Conservation (phyloP, 768 basidiomycete species). For the Fomitopsis pulvina region DNA sequence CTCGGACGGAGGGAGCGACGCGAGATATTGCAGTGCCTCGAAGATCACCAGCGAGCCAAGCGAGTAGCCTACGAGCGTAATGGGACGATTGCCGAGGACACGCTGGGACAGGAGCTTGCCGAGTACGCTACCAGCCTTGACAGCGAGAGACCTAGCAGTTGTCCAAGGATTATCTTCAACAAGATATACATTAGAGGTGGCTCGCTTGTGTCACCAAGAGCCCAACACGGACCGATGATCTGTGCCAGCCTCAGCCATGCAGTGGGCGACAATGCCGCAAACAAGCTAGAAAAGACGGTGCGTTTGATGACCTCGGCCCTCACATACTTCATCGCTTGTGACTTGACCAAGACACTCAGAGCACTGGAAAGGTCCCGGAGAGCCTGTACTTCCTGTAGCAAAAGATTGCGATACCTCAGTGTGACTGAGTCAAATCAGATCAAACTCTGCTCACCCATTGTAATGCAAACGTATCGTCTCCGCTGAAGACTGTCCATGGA, state of each 20-base stretch:
- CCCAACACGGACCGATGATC: conserved; percentile 42
- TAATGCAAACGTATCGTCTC: conserved; percentile 48
- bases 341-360: conserved; percentile 35
- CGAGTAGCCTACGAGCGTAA: conserved; percentile 51
- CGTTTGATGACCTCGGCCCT: conserved; percentile 41
- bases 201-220: not conserved
- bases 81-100: conserved; percentile 47
- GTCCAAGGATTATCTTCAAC: conserved; percentile 52
- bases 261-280: conserved; percentile 44
- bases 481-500: conserved; percentile 45
- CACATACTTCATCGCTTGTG: conserved; percentile 45
- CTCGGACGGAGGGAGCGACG: conserved; percentile 34
- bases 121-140: conserved; percentile 48
- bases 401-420: too few relatives aligned
- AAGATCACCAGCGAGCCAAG: conserved; percentile 51
- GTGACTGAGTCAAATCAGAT: too few relatives aligned
- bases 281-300: conserved; percentile 43
- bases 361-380: conserved; percentile 43
- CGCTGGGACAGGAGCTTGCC: conserved; percentile 43
- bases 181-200: too few relatives aligned
- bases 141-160: conserved; percentile 44
- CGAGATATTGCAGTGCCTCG: conserved; percentile 45
- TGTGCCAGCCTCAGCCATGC: conserved; percentile 45
- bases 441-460: conserved; percentile 49
- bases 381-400: conserved; percentile 51